A percentile compares a stretch with the other conserved stretches of the same genome.
Evolutionary conservation across 2,329 filamentous ascomycete genomes (phyloP).

Genomic region (Nannizzia gypsea): DNA sequence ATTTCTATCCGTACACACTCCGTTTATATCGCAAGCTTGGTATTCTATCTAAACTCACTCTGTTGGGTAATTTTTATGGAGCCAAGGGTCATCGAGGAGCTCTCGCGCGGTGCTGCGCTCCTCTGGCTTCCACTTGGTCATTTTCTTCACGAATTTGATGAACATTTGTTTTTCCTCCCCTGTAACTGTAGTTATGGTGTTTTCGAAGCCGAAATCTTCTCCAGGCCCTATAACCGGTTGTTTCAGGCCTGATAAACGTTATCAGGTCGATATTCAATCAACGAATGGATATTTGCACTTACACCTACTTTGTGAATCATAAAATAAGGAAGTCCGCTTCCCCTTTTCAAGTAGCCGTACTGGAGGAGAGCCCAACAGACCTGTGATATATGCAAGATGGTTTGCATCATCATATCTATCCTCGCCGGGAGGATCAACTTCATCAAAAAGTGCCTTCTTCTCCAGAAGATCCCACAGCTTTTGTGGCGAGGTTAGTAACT

Average conservation of each 20-base stretch:
- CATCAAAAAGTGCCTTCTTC: slow-evolving; percentile 19
- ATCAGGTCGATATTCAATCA: no score
- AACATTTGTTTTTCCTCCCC: neutral
- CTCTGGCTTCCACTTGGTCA: neutral
- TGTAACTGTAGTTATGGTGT: neutral
- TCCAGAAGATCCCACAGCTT: slow-evolving; percentile 25
- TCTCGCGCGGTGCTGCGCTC: neutral
- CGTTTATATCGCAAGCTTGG: neutral
- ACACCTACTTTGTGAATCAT: slow-evolving; percentile 10
- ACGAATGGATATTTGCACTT: neutral
- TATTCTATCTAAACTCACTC: neutral
- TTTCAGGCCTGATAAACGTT: no score
- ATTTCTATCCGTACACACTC: neutral
- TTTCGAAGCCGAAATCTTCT: neutral
- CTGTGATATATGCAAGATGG: slow-evolving; percentile 14
- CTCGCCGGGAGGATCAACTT: slow-evolving; percentile 13
- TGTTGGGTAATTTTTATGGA: neutral
- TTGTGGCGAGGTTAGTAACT: slow-evolving; percentile 2
- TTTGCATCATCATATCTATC: slow-evolving; percentile 16
- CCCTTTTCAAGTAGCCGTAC: slow-evolving; percentile 8
- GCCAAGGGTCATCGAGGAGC: neutral
- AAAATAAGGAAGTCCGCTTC: slow-evolving; percentile 12
- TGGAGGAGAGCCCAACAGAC: slow-evolving; percentile 11
- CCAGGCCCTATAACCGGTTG: no score
- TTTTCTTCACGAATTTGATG: neutral